Percentiles rank a stretch among this genome's conserved stretches.
These are phyloP conservation scores for Xerocomellus chrysenteron DNA, from an alignment of 768 basidiomycete genomes.

Conservation along the genomic window DNA sequence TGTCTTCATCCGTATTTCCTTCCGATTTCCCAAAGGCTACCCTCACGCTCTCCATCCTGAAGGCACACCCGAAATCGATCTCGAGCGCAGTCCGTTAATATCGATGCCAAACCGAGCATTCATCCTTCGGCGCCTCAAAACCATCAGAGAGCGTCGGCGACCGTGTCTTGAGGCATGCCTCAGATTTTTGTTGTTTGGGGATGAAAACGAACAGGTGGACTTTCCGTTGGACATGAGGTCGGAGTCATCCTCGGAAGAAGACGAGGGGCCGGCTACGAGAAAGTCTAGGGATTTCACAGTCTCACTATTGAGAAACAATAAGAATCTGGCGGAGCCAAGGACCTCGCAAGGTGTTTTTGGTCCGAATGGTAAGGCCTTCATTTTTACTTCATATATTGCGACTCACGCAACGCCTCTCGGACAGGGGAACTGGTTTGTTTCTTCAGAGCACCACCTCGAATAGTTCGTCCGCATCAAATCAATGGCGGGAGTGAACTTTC, in stretches of 20 bases:
- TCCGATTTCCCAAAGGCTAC: constrained; percentile 86
- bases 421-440: constrained; percentile 86
- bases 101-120: constrained; percentile 73
- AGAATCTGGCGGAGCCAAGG: constrained; percentile 80
- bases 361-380: constrained; percentile 63
- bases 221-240: constrained; percentile 45
- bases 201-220: constrained; percentile 53
- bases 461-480: constrained; percentile 52
- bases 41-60: constrained; percentile 61
- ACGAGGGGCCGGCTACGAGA: constrained; percentile 42
- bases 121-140: constrained; percentile 74
- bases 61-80: constrained; percentile 70
- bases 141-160: constrained; percentile 66
- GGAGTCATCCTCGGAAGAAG: constrained; percentile 69
- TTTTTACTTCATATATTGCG: not conserved
- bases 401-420: not conserved
- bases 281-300: constrained; percentile 52
- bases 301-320: constrained; percentile 58
- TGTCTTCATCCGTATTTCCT: constrained; percentile 84
- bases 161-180: constrained; percentile 87
- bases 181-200: constrained; percentile 72
- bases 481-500: constrained; percentile 45
- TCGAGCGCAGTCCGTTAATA: constrained; percentile 82
- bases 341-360: constrained; percentile 89
- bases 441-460: constrained; percentile 72